Conservation (phyloP, 2,329 filamentous ascomycete genomes). For the Microdochium paspali region DNA sequence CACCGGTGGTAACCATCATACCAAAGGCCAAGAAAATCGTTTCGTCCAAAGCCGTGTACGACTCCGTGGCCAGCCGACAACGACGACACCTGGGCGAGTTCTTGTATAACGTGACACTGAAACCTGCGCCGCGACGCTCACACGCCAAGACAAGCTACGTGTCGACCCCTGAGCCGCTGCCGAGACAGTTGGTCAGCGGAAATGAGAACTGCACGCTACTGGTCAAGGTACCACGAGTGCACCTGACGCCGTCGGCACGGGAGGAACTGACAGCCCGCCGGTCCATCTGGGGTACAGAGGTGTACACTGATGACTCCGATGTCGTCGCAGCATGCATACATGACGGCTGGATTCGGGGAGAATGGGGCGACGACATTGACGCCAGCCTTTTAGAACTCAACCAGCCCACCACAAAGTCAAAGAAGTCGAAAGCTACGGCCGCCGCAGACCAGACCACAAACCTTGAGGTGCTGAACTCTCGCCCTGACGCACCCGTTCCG, state of each 20-base stretch:
- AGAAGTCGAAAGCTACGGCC: slow-evolving; percentile 15
- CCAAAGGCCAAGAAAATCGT: slow-evolving; percentile 58
- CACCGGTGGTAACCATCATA: slow-evolving; percentile 28
- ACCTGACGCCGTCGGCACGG: slow-evolving; percentile 59
- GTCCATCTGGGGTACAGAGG: slow-evolving; percentile 84
- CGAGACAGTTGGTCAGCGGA: slow-evolving; percentile 59
- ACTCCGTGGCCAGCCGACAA: slow-evolving; percentile 60
- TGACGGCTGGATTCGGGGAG: slow-evolving; percentile 82
- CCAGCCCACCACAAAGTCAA: slow-evolving; percentile 22
- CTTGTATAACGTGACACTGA: slow-evolving; percentile 65
- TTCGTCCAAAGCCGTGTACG: slow-evolving; percentile 60
- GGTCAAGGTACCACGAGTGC: slow-evolving; percentile 73
- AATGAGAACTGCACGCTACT: slow-evolving; percentile 88
- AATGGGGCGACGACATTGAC: slow-evolving; percentile 75
- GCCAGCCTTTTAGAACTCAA: slow-evolving; percentile 53
- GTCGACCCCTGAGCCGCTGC: slow-evolving; percentile 61
- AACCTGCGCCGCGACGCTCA: slow-evolving; percentile 36
- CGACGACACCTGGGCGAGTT: slow-evolving; percentile 78
- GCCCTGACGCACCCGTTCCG: slow-evolving; percentile 53
- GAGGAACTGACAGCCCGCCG: slow-evolving; percentile 76
- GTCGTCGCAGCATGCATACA: slow-evolving; percentile 89
- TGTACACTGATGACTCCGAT: slow-evolving; percentile 95
- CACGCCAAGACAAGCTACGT: slow-evolving; percentile 32
- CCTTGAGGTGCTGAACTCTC: slow-evolving; percentile 34
- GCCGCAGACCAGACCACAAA: slow-evolving; percentile 11